Percentiles rank a stretch among this genome's conserved stretches.
Evolutionary conservation across 2,329 filamentous ascomycete species (phyloP).

Genomic region (Exophiala sp.): DNA sequence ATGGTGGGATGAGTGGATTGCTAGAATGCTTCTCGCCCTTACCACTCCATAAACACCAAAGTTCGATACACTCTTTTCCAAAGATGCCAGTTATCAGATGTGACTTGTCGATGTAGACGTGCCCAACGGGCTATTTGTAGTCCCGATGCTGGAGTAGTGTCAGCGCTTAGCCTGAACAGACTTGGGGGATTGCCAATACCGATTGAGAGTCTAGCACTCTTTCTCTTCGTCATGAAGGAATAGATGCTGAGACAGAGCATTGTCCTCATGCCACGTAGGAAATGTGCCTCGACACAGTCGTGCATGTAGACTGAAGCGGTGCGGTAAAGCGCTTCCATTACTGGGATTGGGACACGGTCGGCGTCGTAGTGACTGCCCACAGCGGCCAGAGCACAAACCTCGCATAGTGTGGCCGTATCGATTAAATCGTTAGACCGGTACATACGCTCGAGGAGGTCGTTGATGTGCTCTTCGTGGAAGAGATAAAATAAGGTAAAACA

Average conservation of each 20-base stretch:
- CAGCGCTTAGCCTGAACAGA: not conserved
- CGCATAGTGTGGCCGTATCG: conserved; percentile 12
- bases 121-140: conserved; percentile 11
- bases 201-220: conserved; percentile 9
- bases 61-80: conserved; percentile 11
- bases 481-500: conserved; percentile 14
- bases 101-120: conserved; percentile 3
- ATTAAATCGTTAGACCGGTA: conserved; percentile 9
- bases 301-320: conserved; percentile 12
- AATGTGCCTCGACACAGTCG: conserved; percentile 14
- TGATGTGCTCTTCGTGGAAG: conserved; percentile 10
- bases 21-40: not conserved
- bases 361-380: conserved; percentile 14
- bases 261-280: conserved; percentile 12
- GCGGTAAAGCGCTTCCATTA: conserved; percentile 7
- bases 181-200: not conserved
- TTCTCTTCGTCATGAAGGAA: conserved; percentile 13
- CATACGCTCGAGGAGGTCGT: conserved; percentile 3
- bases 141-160: conserved; percentile 4
- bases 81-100: not conserved
- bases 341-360: not conserved
- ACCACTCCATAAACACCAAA: conserved; percentile 16
- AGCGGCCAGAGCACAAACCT: conserved; percentile 11
- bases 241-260: conserved; percentile 12
- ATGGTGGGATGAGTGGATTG: not conserved